Conservation (phyloP, 2,329 filamentous ascomycete species). For the Colletotrichum sp. region DNA sequence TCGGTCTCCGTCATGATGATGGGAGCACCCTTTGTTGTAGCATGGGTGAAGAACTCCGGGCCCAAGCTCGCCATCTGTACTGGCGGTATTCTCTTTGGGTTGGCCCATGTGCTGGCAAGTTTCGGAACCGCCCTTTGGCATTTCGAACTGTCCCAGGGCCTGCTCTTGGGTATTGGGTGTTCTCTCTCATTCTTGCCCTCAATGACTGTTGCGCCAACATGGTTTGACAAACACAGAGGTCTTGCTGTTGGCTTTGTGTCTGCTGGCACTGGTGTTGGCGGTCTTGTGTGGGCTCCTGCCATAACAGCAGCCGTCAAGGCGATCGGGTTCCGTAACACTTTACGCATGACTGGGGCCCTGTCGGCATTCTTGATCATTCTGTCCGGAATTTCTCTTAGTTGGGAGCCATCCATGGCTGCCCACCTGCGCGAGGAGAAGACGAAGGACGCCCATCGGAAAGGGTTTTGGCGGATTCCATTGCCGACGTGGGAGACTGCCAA, state of each 20-base stretch:
- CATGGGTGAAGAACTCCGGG: background rate
- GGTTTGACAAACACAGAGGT: slow-evolving; percentile 38
- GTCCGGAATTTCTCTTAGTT: background rate
- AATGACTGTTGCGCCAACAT: slow-evolving; percentile 40
- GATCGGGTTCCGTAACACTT: background rate
- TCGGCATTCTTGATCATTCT: fast-evolving
- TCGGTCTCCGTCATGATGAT: background rate
- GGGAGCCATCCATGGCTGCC: background rate
- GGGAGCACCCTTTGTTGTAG: background rate
- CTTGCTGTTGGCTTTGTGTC: slow-evolving; percentile 42
- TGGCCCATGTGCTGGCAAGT: background rate
- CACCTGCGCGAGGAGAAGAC: background rate
- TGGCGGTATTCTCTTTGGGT: background rate
- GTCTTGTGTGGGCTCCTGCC: slow-evolving; percentile 32
- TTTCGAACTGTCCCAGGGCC: background rate
- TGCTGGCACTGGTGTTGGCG: slow-evolving; percentile 40
- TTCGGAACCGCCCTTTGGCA: background rate
- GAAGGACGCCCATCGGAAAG: background rate
- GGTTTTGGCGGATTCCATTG: background rate
- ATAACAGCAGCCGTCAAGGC: slow-evolving; percentile 4
- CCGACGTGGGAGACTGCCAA: background rate
- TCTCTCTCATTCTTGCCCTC: slow-evolving; percentile 42
- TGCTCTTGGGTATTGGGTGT: slow-evolving; percentile 40
- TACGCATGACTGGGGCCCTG: background rate
- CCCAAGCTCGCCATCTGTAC: background rate